These are phyloP conservation scores for Coriolopsis trogii DNA, from an alignment of 1,284 basidiomycete species.

Conservation along the genomic window DNA sequence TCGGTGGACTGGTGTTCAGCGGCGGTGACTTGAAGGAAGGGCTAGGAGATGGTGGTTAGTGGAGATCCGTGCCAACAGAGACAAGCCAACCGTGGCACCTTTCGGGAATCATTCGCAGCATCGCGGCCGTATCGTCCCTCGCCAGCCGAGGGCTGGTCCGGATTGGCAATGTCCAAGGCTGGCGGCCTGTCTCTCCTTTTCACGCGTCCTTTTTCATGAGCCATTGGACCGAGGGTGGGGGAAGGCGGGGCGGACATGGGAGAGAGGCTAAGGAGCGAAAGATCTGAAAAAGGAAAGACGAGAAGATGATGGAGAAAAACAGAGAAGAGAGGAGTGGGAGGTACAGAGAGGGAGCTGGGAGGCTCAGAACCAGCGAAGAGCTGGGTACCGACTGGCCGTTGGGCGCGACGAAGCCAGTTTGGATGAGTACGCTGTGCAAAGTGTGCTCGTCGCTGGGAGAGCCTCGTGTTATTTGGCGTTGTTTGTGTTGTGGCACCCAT, in stretches of 20 bases:
- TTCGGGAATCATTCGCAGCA: slow-evolving; percentile 28
- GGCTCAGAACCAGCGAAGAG: slow-evolving; percentile 21
- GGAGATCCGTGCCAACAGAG: slow-evolving; percentile 1
- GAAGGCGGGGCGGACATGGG: slow-evolving; percentile 40
- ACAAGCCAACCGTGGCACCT: slow-evolving; percentile 25
- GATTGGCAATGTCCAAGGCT: slow-evolving; percentile 37
- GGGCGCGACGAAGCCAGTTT: slow-evolving; percentile 31
- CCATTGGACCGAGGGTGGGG: slow-evolving; percentile 31
- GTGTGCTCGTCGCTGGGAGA: slow-evolving; percentile 18
- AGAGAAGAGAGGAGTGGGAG: slow-evolving; percentile 16
- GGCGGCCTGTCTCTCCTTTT: slow-evolving; percentile 42
- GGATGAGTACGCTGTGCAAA: slow-evolving; percentile 19
- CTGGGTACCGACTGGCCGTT: slow-evolving; percentile 29
- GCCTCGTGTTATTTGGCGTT: slow-evolving; percentile 28
- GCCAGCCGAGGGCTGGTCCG: slow-evolving; percentile 28
- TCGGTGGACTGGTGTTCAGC: slow-evolving; percentile 35
- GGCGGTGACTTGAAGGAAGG: slow-evolving; percentile 42
- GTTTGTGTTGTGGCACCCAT: slow-evolving; percentile 23
- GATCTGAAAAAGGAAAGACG: slow-evolving; percentile 37
- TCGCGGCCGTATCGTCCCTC: slow-evolving; percentile 33
- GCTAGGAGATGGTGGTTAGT: slow-evolving; percentile 29
- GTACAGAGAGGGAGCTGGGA: slow-evolving; percentile 17
- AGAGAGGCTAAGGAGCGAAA: slow-evolving; percentile 37
- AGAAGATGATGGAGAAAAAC: slow-evolving; percentile 20
- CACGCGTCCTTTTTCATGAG: slow-evolving; percentile 35